Evolutionary conservation across 176 grass and related monocot genomes (phyloP).

Genomic region (Musa itinerans): DNA sequence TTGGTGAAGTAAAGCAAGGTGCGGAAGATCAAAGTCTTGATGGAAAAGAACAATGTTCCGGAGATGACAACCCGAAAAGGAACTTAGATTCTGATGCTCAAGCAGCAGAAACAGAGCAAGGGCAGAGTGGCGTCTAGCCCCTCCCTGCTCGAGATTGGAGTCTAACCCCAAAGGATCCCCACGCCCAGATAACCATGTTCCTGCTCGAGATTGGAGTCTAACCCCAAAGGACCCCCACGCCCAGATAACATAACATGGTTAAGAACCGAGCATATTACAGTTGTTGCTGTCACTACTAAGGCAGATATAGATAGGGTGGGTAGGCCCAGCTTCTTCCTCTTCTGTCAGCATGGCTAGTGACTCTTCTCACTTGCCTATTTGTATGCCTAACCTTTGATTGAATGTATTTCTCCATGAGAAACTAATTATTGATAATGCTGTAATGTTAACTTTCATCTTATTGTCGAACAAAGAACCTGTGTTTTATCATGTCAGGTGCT

Average conservation of each 20-base stretch:
- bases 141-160: neutral
- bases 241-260: neutral
- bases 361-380: neutral
- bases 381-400: neutral
- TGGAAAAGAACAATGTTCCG: neutral
- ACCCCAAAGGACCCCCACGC: neutral
- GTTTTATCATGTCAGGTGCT: neutral
- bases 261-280: neutral
- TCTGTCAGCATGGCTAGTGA: neutral
- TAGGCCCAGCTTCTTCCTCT: neutral
- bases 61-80: neutral
- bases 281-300: neutral
- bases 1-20: neutral
- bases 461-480: neutral
- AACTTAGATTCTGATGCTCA: neutral
- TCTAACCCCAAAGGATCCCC: neutral
- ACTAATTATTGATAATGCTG: neutral
- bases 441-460: neutral
- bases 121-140: neutral
- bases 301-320: neutral
- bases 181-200: neutral
- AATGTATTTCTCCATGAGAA: neutral
- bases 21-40: neutral
- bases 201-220: neutral
- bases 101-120: constrained; percentile 7